A percentile compares a stretch with the other conserved stretches of the same genome.
These are phyloP conservation scores for Epichloe gansuensis DNA, from an alignment of 2,329 filamentous ascomycete species.

Conservation along the genomic window DNA sequence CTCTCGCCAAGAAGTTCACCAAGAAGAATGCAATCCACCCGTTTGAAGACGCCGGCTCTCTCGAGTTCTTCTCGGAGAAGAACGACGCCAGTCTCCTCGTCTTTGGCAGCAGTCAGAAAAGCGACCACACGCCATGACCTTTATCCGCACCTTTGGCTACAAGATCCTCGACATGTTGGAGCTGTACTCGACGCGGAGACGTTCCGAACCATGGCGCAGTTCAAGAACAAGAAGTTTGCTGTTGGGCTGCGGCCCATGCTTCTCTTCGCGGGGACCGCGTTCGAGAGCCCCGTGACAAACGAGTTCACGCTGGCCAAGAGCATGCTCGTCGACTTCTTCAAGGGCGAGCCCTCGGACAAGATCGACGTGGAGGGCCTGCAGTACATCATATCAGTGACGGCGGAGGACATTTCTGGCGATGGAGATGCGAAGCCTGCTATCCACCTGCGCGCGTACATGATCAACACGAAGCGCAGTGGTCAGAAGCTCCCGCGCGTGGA, in stretches of 20 bases:
- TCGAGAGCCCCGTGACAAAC: constrained; percentile 68
- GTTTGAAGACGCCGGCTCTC: constrained; percentile 76
- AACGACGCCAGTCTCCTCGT: constrained; percentile 83
- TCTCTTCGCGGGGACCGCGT: constrained; percentile 78
- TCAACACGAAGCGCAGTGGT: constrained; percentile 75
- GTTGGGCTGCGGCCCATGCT: constrained; percentile 82
- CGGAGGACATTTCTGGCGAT: constrained; percentile 46
- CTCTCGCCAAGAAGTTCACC: constrained; percentile 77
- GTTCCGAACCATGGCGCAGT: constrained; percentile 58
- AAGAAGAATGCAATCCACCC: constrained; percentile 96
- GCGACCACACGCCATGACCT: constrained; percentile 78
- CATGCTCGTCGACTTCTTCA: constrained; percentile 83
- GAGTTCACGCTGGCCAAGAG: constrained; percentile 80
- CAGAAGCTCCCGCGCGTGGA: constrained; percentile 83
- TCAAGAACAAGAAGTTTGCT: constrained; percentile 64
- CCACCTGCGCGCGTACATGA: constrained; percentile 69
- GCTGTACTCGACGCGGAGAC: constrained; percentile 65
- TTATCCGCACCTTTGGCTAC: constrained; percentile 71
- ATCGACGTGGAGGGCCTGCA: constrained; percentile 93
- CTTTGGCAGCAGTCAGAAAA: constrained; percentile 86
- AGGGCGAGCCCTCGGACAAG: constrained; percentile 59
- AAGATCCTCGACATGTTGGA: constrained; percentile 94
- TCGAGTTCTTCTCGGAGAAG: constrained; percentile 94
- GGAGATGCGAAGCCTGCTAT: constrained; percentile 41
- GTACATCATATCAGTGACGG: constrained; percentile 74